Conservation (phyloP, 805 yeast species). For the Groenewaldozyma tartarivorans region DNA sequence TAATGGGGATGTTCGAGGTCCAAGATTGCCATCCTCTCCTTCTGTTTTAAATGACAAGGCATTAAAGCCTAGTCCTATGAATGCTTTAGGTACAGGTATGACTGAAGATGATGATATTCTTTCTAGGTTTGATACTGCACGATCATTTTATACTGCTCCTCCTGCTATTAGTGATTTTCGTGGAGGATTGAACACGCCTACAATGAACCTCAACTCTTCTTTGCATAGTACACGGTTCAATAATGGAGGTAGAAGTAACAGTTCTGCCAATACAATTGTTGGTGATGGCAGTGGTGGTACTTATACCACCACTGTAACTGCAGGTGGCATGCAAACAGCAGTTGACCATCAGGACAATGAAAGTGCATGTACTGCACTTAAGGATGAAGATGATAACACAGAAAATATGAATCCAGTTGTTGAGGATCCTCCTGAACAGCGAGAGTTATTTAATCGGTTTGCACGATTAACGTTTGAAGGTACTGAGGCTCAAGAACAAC, state of each 20-base stretch:
- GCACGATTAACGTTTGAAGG: not conserved
- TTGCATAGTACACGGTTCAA: too few relatives aligned
- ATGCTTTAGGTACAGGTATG: not conserved
- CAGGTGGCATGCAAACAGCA: too few relatives aligned
- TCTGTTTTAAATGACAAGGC: too few relatives aligned
- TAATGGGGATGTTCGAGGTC: not conserved
- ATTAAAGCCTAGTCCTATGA: not conserved
- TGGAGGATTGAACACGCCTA: not conserved
- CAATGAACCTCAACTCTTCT: too few relatives aligned
- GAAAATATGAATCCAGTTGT: not conserved
- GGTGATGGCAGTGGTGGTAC: not conserved
- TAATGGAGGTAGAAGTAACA: too few relatives aligned
- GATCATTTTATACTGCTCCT: not conserved
- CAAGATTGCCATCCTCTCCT: not conserved
- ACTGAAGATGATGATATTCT: not conserved
- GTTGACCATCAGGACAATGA: not conserved
- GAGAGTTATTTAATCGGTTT: not conserved
- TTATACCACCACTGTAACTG: not conserved
- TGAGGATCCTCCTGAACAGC: not conserved
- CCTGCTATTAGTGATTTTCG: not conserved
- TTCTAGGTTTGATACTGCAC: not conserved
- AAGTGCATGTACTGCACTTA: not conserved
- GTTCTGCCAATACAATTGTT: not conserved
- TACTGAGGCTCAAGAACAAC: not conserved
- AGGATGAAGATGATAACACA: not conserved